phyloP scores from a whole-genome alignment of 176 grass and related monocot species.

The Areca catechu region DNA sequence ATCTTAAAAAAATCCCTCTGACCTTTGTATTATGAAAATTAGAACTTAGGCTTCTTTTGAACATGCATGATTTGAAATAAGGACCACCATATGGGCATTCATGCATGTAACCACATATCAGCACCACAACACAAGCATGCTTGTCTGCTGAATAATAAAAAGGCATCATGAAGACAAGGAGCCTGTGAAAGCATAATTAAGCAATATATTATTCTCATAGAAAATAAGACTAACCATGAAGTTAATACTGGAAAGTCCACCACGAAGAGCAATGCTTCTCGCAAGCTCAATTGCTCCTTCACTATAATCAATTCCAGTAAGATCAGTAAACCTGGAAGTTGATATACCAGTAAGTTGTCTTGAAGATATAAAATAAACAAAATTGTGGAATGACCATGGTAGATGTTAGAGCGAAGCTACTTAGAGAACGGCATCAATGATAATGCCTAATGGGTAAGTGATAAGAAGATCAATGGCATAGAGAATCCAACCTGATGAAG shows the following conservation, averaged over 20 bases:
- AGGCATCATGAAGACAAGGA: not conserved
- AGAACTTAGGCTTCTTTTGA: too few relatives aligned
- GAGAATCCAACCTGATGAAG: too few relatives aligned
- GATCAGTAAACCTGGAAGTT: slow-evolving; percentile 61
- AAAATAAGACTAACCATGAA: slow-evolving; percentile 53
- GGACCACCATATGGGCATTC: too few relatives aligned
- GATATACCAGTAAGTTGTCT: not conserved
- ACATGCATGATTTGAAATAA: too few relatives aligned
- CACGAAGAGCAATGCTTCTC: slow-evolving; percentile 50
- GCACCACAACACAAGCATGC: not conserved
- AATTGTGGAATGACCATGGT: too few relatives aligned
- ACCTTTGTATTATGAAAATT: too few relatives aligned
- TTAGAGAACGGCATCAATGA: too few relatives aligned
- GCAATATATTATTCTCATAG: not conserved
- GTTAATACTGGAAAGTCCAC: slow-evolving; percentile 70
- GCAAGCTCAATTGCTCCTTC: slow-evolving; percentile 78
- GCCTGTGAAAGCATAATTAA: not conserved
- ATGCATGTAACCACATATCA: not conserved
- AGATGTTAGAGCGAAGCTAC: too few relatives aligned
- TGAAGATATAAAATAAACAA: too few relatives aligned
- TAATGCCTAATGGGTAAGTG: too few relatives aligned
- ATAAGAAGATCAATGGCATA: too few relatives aligned
- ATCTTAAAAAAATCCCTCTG: too few relatives aligned
- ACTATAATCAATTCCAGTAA: slow-evolving; percentile 88
- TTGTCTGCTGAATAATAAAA: not conserved